phyloP scores from a whole-genome alignment of 2,329 filamentous ascomycete genomes.

The Trichoderma sp. region DNA sequence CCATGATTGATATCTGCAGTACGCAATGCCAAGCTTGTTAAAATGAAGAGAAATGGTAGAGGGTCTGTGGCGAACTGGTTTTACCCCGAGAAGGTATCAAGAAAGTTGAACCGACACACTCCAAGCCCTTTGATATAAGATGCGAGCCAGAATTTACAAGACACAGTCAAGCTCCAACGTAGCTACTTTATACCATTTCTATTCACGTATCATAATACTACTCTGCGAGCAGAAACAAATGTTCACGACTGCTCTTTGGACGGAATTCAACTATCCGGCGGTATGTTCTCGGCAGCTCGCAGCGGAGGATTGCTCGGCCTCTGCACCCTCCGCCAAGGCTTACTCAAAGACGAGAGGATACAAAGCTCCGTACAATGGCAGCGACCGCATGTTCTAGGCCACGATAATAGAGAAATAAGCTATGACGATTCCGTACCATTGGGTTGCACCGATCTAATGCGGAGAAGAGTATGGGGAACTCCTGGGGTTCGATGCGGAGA shows the following conservation, averaged over 20 bases:
- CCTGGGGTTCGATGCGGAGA: conserved; percentile 18
- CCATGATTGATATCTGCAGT: neutral
- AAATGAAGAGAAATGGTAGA: neutral
- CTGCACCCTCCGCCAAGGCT: neutral
- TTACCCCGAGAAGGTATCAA: neutral
- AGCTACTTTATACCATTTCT: neutral
- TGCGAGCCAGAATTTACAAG: neutral
- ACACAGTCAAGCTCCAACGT: neutral
- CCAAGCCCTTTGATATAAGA: neutral
- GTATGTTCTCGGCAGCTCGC: neutral
- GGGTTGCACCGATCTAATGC: conserved; percentile 20
- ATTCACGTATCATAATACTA: neutral
- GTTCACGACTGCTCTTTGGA: neutral
- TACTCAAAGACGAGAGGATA: neutral
- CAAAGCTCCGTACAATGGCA: neutral
- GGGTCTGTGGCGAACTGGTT: too few species aligned
- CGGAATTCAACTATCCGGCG: conserved; percentile 3
- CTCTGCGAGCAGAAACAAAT: neutral
- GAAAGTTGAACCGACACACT: neutral
- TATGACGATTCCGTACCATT: neutral
- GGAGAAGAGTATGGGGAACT: neutral
- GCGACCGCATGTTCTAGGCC: neutral
- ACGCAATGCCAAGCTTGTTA: neutral
- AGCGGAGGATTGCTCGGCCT: conserved; percentile 16
- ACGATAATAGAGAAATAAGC: neutral